These are phyloP conservation scores for Haematococcus lacustris DNA, from an alignment of 139 green algal genomes.

Conservation along the genomic window DNA sequence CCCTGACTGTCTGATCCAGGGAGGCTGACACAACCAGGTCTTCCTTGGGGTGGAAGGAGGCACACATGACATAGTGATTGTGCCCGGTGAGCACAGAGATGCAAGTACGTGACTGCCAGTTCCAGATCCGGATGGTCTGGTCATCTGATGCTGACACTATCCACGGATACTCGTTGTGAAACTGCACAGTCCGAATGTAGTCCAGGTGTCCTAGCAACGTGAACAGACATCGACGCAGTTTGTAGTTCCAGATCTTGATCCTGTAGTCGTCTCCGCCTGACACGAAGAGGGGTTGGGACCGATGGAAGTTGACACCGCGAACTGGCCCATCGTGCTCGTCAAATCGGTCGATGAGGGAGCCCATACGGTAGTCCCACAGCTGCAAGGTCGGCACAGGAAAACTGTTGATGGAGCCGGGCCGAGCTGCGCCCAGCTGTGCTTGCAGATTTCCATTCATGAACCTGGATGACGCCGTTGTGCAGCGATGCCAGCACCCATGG, in stretches of 20 bases:
- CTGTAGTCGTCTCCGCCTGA: conserved; percentile 85
- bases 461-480: conserved; percentile 97
- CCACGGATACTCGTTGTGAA: conserved; percentile 95
- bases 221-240: conserved; percentile 94
- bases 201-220: conserved; percentile 98
- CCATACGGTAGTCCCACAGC: conserved; percentile 99
- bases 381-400: conserved; percentile 31
- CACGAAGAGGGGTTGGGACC: conserved; percentile 95
- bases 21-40: conserved; percentile 89
- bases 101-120: conserved; percentile 95
- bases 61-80: conserved; percentile 99
- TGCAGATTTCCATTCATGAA: conserved; percentile 16
- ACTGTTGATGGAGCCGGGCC: neutral
- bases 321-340: conserved; percentile 99
- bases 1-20: conserved; percentile 93
- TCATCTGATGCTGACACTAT: conserved; percentile 95
- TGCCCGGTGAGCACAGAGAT: conserved; percentile 97
- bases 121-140: conserved; percentile 99
- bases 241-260: conserved; percentile 99
- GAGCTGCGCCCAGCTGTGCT: neutral
- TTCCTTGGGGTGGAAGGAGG: conserved; percentile 95
- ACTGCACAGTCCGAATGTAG: conserved; percentile 98
- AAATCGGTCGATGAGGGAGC: conserved; percentile 98
- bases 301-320: conserved; percentile 94
- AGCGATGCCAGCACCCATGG: conserved; percentile 98